Base-by-base conservation (phyloP, 495 filamentous ascomycete species). In the Articulospora tetracladia region DNA sequence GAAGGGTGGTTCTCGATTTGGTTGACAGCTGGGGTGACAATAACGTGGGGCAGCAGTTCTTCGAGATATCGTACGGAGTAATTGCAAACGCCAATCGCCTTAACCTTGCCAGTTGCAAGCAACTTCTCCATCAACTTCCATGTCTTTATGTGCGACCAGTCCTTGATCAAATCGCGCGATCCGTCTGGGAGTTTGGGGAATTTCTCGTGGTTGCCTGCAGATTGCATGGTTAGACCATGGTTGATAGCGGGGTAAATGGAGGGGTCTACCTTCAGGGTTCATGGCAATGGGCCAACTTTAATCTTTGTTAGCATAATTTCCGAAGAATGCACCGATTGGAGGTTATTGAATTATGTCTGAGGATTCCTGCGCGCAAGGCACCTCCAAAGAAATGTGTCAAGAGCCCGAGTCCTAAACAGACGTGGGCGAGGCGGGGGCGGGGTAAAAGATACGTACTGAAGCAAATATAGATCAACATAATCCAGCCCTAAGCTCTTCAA, bases 1-100 rank as follows among this genome's bases (percentile, higher is more conserved):
- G 78, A 80, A 15, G 87, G 87, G 76, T 93, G 89, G 76, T 93
- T 92, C 76, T 96, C 92, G 68, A 95, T 92, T 82, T 95, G 91
- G 76, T 95, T 94, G 61, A 85, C 88, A n/a, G 91, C 90, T 12
- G 92, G 92, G 0, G 86, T 70, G 41, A 93, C 74, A 30, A 73
- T 80, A 53, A 82, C 83, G 52, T 87, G 74, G 3, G 83, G 77
- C 7, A 94, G 80, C 44, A 95, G 77, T 68, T 92, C 74, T 69
- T 92, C 82, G 1, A 96, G 80, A 69, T 86, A 92, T 55, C 74
- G 73, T 55, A 81, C 78, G 69, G 86, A 89, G 79, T 91, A 93
- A 74, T 96, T 95, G 60, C 83, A 88, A 26, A 95, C 89, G 53
- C 91, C 91, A 63, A 95, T 92, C 19, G 87, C 85, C 72, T 80